phyloP scores from a whole-genome alignment of 495 filamentous ascomycete species.

The Penicillium tannophilum region DNA sequence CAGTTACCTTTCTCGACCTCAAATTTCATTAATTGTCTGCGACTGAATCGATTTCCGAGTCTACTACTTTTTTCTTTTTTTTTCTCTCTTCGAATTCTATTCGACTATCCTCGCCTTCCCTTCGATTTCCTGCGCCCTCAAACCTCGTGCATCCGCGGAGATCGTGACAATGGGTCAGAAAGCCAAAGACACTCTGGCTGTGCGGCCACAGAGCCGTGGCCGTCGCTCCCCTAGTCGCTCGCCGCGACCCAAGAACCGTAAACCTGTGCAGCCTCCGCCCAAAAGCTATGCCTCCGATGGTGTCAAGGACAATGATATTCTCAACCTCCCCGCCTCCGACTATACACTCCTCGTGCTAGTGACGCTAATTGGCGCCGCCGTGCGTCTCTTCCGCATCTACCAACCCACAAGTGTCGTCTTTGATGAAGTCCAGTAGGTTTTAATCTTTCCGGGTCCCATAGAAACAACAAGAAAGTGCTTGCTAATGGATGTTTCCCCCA shows the following conservation, averaged over 20 bases:
- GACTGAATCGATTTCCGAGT: conserved; percentile 9
- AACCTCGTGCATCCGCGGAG: conserved; percentile 14
- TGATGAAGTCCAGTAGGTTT: conserved; percentile 94
- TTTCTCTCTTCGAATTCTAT: conserved; percentile 1
- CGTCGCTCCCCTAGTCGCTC: conserved; percentile 46
- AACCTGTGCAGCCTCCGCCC: conserved; percentile 32
- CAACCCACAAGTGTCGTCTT: conserved; percentile 97
- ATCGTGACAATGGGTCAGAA: conserved; percentile 36
- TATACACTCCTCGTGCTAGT: conserved; percentile 72
- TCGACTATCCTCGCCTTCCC: conserved; percentile 3
- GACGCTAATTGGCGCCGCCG: conserved; percentile 73
- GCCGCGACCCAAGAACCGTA: conserved; percentile 45
- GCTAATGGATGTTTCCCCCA: neutral
- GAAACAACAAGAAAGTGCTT: neutral
- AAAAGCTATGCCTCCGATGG: conserved; percentile 58
- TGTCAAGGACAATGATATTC: conserved; percentile 54
- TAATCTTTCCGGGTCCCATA: neutral
- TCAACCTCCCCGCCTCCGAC: conserved; percentile 72
- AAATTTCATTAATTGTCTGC: conserved; percentile 9
- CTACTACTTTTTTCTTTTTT: conserved; percentile 16
- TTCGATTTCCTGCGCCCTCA: conserved; percentile 9
- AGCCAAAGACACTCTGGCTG: conserved; percentile 43
- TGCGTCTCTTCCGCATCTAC: conserved; percentile 93
- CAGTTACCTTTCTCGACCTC: conserved; percentile 13
- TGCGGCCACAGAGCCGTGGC: conserved; percentile 38